These are phyloP conservation scores for Hansfordia pulvinata DNA, from an alignment of 2,329 filamentous ascomycete species.

Conservation along the genomic window DNA sequence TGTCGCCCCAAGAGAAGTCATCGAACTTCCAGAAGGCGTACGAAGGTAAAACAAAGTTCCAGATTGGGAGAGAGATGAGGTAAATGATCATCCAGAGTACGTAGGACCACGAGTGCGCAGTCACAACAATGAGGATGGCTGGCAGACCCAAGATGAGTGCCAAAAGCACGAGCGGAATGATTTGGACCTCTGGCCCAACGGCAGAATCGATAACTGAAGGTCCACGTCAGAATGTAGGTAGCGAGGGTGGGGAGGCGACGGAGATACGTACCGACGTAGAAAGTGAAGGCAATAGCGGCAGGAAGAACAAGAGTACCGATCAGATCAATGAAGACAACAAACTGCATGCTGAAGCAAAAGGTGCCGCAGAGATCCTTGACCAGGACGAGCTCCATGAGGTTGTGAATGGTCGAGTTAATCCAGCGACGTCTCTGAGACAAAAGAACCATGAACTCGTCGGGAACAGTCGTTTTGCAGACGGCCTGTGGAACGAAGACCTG, in stretches of 20 bases:
- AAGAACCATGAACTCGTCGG: slow-evolving; percentile 81
- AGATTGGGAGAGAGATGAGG: slow-evolving; percentile 79
- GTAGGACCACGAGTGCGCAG: slow-evolving; percentile 85
- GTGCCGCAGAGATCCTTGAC: slow-evolving; percentile 95
- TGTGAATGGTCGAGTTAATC: slow-evolving; percentile 99
- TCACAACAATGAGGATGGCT: slow-evolving; percentile 80
- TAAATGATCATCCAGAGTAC: slow-evolving; percentile 97
- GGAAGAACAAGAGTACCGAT: slow-evolving; percentile 89
- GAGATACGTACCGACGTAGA: slow-evolving; percentile 71
- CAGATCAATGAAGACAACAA: slow-evolving; percentile 90
- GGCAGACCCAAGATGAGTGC: slow-evolving; percentile 88
- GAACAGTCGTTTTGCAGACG: slow-evolving; percentile 96
- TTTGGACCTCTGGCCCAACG: slow-evolving; percentile 58
- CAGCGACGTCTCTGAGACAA: slow-evolving; percentile 90
- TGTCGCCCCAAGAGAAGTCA: slow-evolving; percentile 98
- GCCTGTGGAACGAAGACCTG: slow-evolving; percentile 97
- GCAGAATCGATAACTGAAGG: slow-evolving; percentile 70
- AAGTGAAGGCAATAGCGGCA: slow-evolving; percentile 90
- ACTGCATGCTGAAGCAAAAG: slow-evolving; percentile 99
- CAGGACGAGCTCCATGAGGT: slow-evolving; percentile 91
- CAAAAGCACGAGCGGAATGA: slow-evolving; percentile 83
- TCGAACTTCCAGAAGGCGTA: slow-evolving; percentile 99
- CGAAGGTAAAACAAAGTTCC: slow-evolving; percentile 90
- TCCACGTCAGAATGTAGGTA: slow-evolving; percentile 7
- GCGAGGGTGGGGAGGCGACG: background rate